Percentiles rank a stretch among this genome's conserved stretches.
phyloP scores from a whole-genome alignment of 2,329 filamentous ascomycete species.

The Teratosphaeria viscida region DNA sequence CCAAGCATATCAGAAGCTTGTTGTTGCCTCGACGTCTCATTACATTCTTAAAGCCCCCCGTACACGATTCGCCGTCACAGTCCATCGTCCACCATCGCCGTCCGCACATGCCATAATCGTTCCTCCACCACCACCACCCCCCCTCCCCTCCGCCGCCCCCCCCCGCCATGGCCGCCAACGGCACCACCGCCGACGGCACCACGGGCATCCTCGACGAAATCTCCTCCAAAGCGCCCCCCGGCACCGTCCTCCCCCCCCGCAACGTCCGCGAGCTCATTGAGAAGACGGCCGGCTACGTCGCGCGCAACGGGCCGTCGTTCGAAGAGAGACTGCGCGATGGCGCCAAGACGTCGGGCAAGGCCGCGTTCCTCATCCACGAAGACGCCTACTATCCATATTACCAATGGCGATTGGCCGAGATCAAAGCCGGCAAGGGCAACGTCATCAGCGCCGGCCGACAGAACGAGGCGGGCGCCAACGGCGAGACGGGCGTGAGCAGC shows the following conservation, averaged over 20 bases:
- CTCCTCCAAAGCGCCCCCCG: constrained; percentile 66
- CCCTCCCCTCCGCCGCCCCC: not conserved
- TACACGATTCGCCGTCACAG: not conserved
- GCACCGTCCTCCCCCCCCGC: constrained; percentile 74
- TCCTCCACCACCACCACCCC: too few species aligned
- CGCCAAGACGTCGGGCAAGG: constrained; percentile 75
- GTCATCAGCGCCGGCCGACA: constrained; percentile 64
- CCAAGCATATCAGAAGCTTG: not conserved
- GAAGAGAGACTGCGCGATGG: constrained; percentile 80
- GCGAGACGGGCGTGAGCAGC: constrained; percentile 27
- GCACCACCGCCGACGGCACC: constrained; percentile 11
- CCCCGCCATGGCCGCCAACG: constrained; percentile 20
- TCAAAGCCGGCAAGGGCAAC: constrained; percentile 73
- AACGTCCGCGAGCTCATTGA: constrained; percentile 79
- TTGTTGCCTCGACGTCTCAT: too few species aligned
- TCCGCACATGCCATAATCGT: too few species aligned
- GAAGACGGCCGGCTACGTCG: constrained; percentile 89
- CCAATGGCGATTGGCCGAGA: constrained; percentile 78
- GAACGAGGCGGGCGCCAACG: constrained; percentile 46
- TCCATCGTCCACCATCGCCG: too few species aligned
- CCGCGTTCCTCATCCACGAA: constrained; percentile 69
- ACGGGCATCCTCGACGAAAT: constrained; percentile 35
- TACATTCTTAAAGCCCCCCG: not conserved
- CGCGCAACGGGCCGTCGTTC: constrained; percentile 54
- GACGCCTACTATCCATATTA: constrained; percentile 88